These are phyloP conservation scores for Aspergillus bridgeri DNA, from an alignment of 495 filamentous ascomycete genomes.

Conservation along the genomic window DNA sequence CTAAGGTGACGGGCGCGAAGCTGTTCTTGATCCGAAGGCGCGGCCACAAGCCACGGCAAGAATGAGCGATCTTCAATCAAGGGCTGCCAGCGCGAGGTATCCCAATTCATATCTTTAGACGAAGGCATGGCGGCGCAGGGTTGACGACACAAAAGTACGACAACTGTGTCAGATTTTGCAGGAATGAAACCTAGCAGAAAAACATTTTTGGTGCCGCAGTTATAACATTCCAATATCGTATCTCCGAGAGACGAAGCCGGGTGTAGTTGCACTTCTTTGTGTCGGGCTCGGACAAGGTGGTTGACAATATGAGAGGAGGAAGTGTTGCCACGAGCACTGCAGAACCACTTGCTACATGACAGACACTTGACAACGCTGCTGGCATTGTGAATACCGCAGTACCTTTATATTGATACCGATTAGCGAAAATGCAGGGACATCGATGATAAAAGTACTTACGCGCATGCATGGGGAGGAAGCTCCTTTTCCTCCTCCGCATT, in stretches of 20 bases:
- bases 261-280: conserved; percentile 98
- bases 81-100: conserved; percentile 96
- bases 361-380: conserved; percentile 95
- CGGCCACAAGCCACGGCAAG: conserved; percentile 85
- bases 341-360: conserved; percentile 97
- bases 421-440: neutral
- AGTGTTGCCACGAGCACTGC: conserved; percentile 93
- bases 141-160: conserved; percentile 93
- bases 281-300: conserved; percentile 92
- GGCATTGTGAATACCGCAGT: conserved; percentile 96
- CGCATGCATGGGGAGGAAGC: conserved; percentile 93
- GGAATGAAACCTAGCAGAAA: conserved; percentile 99
- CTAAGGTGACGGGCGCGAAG: conserved; percentile 90
- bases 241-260: conserved; percentile 93
- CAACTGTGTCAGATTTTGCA: conserved; percentile 97
- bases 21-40: conserved; percentile 91
- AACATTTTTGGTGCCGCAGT: conserved; percentile 98
- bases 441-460: conserved; percentile 54
- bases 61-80: conserved; percentile 97
- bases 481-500: conserved; percentile 83
- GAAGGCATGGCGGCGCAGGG: conserved; percentile 92
- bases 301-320: conserved; percentile 98
- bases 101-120: conserved; percentile 99
- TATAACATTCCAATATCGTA: conserved; percentile 98
- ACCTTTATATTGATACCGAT: conserved; percentile 47